Evolutionary conservation across 108 stramenopile genomes (phyloP), one percentile per base, ranked within the genome.

Genomic region (Cyclotella kingstonii): DNA sequence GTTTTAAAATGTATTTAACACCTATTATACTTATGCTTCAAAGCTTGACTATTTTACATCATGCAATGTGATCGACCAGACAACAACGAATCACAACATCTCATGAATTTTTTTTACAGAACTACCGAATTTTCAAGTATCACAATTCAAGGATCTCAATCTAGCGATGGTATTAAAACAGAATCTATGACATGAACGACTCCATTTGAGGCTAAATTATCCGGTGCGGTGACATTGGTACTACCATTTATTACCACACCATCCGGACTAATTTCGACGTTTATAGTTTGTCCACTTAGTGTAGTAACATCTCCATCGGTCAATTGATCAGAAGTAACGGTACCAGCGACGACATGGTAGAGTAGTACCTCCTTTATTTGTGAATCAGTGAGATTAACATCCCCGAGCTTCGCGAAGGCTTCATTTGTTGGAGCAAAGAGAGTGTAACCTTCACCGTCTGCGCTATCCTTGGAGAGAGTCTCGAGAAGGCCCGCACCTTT

Each of bases 341-440:
- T 56, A 27, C 55, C 55, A 10, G 55, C 55, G 0, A 56, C 55
- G 12, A 56, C 55, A 14, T 56, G 55, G 26, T 56, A 56, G 2
- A 56, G 55, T 12, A 56, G 55, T 5, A 56, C 55, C 14, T 56
- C 23, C 39, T 56, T 56, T 36, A 56, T 22, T 19, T 56, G 55
- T 17, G 41, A 39, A 10, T 25, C 23, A 26, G 55, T 56, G 12
- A 56, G 35, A 40, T 75, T 59, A 31, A 54, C 21, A 29, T 43
- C 56, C 10, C 50, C 46, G 34, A 54, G 66, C 22, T 36, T 52
- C 3, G 72, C 69, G 25, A 76, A 81, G 5, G 80, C 80, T 5
- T 64, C 80, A 29, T 48, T 76, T 2, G 60, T 72, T 14, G 75
- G 80, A 7, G 70, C 80, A 45, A 81, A 72, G 26, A 81, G 22